A percentile compares a stretch with the other conserved stretches of the same genome.
Evolutionary conservation across 148 eudicot species (phyloP).

Genomic region (Salicornia ramosissima): DNA sequence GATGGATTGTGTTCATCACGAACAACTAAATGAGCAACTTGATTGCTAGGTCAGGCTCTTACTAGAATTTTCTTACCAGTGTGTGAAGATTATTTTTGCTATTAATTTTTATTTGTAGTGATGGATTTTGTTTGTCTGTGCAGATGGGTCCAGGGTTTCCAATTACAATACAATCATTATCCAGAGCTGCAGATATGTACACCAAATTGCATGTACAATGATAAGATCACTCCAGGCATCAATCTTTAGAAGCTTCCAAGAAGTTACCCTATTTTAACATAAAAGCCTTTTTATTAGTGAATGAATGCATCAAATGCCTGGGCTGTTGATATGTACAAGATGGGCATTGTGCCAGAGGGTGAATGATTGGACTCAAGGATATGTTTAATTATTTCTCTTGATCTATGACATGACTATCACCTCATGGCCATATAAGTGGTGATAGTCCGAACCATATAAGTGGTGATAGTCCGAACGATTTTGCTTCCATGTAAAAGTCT

Average conservation of each 20-base stretch:
- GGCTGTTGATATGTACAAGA: neutral
- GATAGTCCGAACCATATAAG: neutral
- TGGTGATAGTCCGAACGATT: neutral
- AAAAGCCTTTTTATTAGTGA: too few relatives aligned
- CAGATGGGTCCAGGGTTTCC: slow-evolving; percentile 89
- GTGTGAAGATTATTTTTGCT: too few relatives aligned
- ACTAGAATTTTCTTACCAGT: too few relatives aligned
- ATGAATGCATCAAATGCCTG: neutral
- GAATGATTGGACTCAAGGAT: neutral
- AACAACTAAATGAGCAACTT: too few relatives aligned
- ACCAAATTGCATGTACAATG: slow-evolving; percentile 43
- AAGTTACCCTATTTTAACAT: neutral
- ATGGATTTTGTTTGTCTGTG: slow-evolving; percentile 17
- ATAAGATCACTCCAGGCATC: neutral
- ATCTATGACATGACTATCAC: neutral
- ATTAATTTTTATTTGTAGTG: too few relatives aligned
- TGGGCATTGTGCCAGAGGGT: slow-evolving; percentile 1
- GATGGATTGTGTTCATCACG: too few relatives aligned
- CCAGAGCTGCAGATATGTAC: slow-evolving; percentile 73
- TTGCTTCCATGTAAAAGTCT: neutral
- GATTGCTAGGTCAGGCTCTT: too few relatives aligned
- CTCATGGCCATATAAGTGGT: too few relatives aligned
- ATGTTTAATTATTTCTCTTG: neutral
- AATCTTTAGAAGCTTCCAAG: neutral
- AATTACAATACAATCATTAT: slow-evolving; percentile 73